These are phyloP conservation scores for Apiotrichum akiyoshidainum DNA, from an alignment of 1,284 basidiomycete species.

Conservation along the genomic window DNA sequence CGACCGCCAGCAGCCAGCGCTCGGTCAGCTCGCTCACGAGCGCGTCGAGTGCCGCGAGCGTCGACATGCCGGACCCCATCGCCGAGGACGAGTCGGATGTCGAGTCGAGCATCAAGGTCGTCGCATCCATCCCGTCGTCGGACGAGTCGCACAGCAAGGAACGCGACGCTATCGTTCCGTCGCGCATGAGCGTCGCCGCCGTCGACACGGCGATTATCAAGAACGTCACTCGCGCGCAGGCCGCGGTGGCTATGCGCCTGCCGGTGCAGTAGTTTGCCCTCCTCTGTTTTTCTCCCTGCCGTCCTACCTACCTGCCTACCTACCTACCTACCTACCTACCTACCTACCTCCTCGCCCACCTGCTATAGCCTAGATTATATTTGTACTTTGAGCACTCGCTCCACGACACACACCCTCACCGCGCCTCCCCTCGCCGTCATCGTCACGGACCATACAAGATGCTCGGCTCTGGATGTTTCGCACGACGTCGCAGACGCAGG, in stretches of 20 bases:
- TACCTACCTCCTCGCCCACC: too few relatives aligned
- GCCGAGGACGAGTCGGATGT: constrained; percentile 11
- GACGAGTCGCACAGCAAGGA: background rate
- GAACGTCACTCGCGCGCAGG: background rate
- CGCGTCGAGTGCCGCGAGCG: constrained; percentile 12
- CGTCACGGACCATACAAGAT: too few relatives aligned
- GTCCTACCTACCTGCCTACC: too few relatives aligned
- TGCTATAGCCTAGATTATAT: too few relatives aligned
- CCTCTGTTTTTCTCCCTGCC: too few relatives aligned
- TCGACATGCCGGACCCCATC: constrained; percentile 19
- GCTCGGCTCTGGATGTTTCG: background rate
- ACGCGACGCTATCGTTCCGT: too few relatives aligned
- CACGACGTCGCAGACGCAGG: too few relatives aligned
- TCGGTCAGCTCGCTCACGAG: constrained; percentile 12
- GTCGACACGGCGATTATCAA: constrained; percentile 2
- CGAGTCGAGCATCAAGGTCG: background rate
- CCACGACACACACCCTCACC: too few relatives aligned
- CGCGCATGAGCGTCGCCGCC: background rate
- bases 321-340: too few relatives aligned
- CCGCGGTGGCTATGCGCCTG: background rate
- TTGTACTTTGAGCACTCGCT: too few relatives aligned
- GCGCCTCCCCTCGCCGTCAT: too few relatives aligned
- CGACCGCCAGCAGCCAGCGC: constrained; percentile 5
- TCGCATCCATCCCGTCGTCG: background rate
- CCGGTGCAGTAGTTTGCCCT: background rate